Conservation (phyloP, 2,329 filamentous ascomycete genomes). For the Colletotrichum tabaci region DNA sequence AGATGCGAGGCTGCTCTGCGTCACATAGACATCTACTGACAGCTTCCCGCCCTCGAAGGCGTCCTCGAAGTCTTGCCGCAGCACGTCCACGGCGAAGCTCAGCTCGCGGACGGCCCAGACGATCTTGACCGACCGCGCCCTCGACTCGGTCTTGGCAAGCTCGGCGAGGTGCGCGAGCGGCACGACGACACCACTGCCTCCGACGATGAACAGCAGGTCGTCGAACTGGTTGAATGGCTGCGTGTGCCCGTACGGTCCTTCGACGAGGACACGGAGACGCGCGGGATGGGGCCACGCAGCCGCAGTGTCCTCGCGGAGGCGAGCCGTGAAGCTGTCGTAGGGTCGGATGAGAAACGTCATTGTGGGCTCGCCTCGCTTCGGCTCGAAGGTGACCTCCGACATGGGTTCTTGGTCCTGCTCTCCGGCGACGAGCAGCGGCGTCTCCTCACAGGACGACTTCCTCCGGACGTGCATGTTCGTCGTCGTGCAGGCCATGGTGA, state of each 20-base stretch:
- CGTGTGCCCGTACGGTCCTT: conserved; percentile 62
- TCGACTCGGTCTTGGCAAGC: conserved; percentile 44
- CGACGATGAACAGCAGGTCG: conserved; percentile 59
- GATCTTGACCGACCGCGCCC: conserved; percentile 50
- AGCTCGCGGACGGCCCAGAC: conserved; percentile 62
- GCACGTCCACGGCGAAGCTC: conserved; percentile 53
- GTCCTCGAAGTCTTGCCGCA: conserved; percentile 52
- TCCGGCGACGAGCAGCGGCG: conserved; percentile 50
- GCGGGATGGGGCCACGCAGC: conserved; percentile 46
- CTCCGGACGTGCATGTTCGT: conserved; percentile 7
- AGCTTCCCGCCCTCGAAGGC: conserved; percentile 49
- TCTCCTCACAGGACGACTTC: conserved; percentile 50
- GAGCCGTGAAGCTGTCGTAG: conserved; percentile 60
- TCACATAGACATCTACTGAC: conserved; percentile 56
- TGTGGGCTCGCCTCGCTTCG: conserved; percentile 31
- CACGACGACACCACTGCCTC: conserved; percentile 62
- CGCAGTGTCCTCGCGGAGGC: conserved; percentile 53
- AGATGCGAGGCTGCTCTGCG: conserved; percentile 38
- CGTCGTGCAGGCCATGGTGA: conserved; percentile 58
- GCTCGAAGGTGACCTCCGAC: conserved; percentile 31
- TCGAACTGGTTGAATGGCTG: conserved; percentile 56
- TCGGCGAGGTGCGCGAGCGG: conserved; percentile 56
- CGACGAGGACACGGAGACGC: conserved; percentile 56
- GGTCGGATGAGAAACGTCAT: conserved; percentile 63
- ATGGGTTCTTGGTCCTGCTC: conserved; percentile 23